phyloP scores from a whole-genome alignment of 176 grass and related monocot genomes.

The Ampelocalamus luodianensis region DNA sequence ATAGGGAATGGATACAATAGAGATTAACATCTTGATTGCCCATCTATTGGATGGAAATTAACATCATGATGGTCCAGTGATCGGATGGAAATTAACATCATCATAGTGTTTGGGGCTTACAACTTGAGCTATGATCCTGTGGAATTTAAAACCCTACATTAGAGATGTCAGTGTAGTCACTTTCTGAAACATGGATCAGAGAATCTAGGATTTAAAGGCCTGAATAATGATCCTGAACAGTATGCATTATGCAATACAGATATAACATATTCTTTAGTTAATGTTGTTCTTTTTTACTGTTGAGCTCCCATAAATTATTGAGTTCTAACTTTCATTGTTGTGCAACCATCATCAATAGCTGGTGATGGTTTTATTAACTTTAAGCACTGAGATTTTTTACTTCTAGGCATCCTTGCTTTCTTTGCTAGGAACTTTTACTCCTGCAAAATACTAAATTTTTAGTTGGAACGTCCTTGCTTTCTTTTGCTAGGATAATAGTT shows the following conservation, averaged over 20 bases:
- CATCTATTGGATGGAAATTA: neutral
- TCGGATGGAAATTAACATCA: neutral
- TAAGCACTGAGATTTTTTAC: neutral
- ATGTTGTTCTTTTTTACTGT: neutral
- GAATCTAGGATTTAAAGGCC: neutral
- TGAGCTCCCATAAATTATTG: neutral
- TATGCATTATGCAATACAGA: neutral
- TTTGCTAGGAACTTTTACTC: constrained; percentile 8
- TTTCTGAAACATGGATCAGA: neutral
- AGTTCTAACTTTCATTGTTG: neutral
- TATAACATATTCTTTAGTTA: neutral
- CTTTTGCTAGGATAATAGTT: neutral
- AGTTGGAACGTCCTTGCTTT: neutral
- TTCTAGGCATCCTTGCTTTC: neutral
- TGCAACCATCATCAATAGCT: neutral
- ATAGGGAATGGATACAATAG: neutral
- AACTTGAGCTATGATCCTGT: neutral
- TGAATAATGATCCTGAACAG: neutral
- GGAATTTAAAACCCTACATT: neutral
- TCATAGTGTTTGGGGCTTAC: neutral
- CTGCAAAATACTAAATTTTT: neutral
- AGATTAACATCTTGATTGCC: neutral
- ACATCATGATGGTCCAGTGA: neutral
- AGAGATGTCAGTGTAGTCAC: neutral
- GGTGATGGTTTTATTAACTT: constrained; percentile 8